Base-by-base conservation (phyloP, 139 green algal genomes). In the Protoeuglena noctilucae region DNA sequence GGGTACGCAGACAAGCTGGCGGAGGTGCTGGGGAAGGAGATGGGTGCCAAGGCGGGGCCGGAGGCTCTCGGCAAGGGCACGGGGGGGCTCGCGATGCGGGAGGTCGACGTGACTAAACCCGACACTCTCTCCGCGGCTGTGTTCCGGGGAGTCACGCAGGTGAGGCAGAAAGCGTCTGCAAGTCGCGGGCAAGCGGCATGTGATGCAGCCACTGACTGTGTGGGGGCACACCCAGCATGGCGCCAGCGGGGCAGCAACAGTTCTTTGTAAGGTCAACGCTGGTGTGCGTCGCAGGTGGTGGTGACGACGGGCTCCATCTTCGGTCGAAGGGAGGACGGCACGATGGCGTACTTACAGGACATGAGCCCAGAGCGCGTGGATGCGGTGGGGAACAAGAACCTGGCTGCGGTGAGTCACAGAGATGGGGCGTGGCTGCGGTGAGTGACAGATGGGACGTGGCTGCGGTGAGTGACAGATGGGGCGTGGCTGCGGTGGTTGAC, bases 361-460 rank as follows among this genome's bases (percentile, higher is more conserved):
- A 83, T 86, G 75, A 81, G 62, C n/a, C 68, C 79, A 5, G 79
- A 90, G 69, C 27, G 49, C 0, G 79, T 93, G 48, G 82, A 93
- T 56, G 64, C 69, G 0, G 26, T 71, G 43, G 83, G 83, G 66
- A 56, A 74, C 1, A 28, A 29, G 14, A 71, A 72, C 28, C 51
- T 81, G 49, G 70, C 61, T 1, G 34, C 64, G 6, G 66, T 67
- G n/a, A n/a, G n/a, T n/a, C n/a, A n/a, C n/a, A n/a, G n/a, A n/a
- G n/a, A n/a, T n/a, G n/a, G n/a, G n/a, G n/a, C n/a, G n/a, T n/a
- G n/a, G n/a, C n/a, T n/a, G n/a, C n/a, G n/a, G n/a, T n/a, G n/a
- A n/a, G n/a, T n/a, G n/a, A n/a, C n/a, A n/a, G n/a, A n/a, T n/a
- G n/a, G n/a, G n/a, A n/a, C n/a, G n/a, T n/a, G n/a, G n/a, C n/a